phyloP scores from a whole-genome alignment of 2,329 filamentous ascomycete species.

The Fusarium pininemorale region DNA sequence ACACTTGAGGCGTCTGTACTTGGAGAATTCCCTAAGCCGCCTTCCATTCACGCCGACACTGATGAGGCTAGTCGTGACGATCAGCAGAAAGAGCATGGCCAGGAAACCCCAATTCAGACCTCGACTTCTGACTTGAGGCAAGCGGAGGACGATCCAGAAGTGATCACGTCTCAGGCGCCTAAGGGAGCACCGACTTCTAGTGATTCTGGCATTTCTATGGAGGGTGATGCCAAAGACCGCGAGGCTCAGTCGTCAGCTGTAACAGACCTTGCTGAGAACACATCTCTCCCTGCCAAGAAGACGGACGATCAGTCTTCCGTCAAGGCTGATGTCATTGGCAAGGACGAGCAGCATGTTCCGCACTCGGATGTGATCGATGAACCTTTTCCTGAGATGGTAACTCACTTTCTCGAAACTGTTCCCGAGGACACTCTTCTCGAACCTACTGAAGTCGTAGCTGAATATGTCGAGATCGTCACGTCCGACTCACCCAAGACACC shows the following conservation, averaged over 20 bases:
- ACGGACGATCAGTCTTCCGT: neutral
- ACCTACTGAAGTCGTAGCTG: conserved; percentile 1
- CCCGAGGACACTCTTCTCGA: conserved; percentile 33
- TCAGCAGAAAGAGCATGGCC: conserved; percentile 1
- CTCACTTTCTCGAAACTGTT: conserved; percentile 33
- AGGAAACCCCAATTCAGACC: neutral
- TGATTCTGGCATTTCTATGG: conserved; percentile 37
- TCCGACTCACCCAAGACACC: neutral
- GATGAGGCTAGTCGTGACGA: neutral
- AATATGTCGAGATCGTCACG: conserved; percentile 2
- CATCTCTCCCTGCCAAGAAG: neutral
- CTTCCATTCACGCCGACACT: conserved; percentile 11
- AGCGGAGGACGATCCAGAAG: neutral
- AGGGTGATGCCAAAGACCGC: conserved; percentile 28
- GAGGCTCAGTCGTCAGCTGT: neutral
- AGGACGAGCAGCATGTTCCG: conserved; percentile 6
- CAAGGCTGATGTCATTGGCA: neutral
- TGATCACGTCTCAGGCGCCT: neutral
- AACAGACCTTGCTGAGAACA: conserved; percentile 8
- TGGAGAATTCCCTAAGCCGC: conserved; percentile 32
- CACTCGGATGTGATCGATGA: conserved; percentile 1
- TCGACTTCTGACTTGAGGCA: neutral
- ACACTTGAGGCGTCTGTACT: conserved; percentile 6
- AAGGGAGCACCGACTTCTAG: conserved; percentile 21
- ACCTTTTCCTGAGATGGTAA: conserved; percentile 11